Base-by-base conservation (phyloP, 352 stramenopile species). In the Albugo laibachii region DNA sequence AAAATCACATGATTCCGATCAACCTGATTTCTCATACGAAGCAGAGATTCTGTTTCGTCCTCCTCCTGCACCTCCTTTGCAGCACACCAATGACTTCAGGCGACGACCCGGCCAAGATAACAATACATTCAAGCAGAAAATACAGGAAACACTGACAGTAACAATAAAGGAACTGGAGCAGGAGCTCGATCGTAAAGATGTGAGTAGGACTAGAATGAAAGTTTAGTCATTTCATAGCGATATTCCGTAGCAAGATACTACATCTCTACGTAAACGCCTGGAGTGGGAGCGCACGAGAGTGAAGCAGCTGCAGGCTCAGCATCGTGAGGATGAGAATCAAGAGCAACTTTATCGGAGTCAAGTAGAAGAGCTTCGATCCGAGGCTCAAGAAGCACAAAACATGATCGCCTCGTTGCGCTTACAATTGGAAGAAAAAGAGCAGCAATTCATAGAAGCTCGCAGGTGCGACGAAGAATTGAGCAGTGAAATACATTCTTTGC, bases 131-230 rank as follows among this genome's bases (percentile, higher is more conserved):
- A 3, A 31, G 24, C 52, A 63, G 1, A 83, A 82, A 46, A 86
- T 89, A 44, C 67, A 86, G 18, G 50, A 63, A 11, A 86, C 76
- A 11, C 49, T 89, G 15, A 66, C 65, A 38, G 61, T 65, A 37
- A 86, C 76, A 1, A 82, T 89, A 21, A 59, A 79, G 11, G 76
- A 89, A 45, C 65, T 89, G 1, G 71, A 89, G 45, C 67, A 86
- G n/a, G 76, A 86, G 24, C 54, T 89, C 6, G 63, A 50, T 1
- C 59, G 58, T 24, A 84, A 83, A 59, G 69, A 89, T 37, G 63
- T 73, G 34, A 15, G n/a, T 39, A 14, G 2, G 14, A 39, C 13
- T 14, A 47, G 5, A 36, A 37, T 14, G 21, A 31, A 31, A 15
- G 19, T 5, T 6, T 11, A 42, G 14, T 18, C 36, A 2, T 10